A percentile compares a stretch with the other conserved stretches of the same genome.
These are phyloP conservation scores for Tetrahymena malaccensis DNA, from an alignment of 73 alveolate species.

Conservation along the genomic window DNA sequence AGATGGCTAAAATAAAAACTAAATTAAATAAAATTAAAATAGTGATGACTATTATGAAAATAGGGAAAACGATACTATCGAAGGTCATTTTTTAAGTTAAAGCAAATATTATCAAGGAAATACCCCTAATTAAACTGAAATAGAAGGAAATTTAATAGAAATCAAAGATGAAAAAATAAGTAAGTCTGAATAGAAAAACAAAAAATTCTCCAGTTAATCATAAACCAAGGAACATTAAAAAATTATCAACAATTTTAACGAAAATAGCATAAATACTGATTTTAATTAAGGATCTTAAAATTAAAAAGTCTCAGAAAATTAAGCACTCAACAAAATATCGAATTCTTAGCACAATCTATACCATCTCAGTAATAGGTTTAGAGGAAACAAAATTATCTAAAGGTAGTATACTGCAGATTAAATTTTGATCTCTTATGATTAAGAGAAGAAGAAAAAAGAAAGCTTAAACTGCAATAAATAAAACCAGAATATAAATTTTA, in stretches of 20 bases:
- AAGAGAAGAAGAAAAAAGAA: background rate
- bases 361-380: background rate
- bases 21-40: background rate
- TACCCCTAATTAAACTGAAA: background rate
- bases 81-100: background rate
- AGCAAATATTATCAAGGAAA: background rate
- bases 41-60: background rate
- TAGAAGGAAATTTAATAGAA: background rate
- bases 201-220: background rate
- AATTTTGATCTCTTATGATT: background rate
- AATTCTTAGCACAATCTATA: background rate
- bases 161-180: background rate
- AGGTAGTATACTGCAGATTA: background rate
- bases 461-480: background rate
- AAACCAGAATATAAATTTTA: background rate
- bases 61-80: background rate
- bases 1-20: background rate
- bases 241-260: background rate
- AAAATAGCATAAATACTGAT: background rate
- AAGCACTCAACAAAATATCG: background rate
- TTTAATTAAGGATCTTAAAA: background rate
- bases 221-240: background rate
- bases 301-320: background rate
- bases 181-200: background rate
- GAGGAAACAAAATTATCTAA: background rate